phyloP scores from a whole-genome alignment of 768 basidiomycete genomes.

The Naganishia vishniacii region DNA sequence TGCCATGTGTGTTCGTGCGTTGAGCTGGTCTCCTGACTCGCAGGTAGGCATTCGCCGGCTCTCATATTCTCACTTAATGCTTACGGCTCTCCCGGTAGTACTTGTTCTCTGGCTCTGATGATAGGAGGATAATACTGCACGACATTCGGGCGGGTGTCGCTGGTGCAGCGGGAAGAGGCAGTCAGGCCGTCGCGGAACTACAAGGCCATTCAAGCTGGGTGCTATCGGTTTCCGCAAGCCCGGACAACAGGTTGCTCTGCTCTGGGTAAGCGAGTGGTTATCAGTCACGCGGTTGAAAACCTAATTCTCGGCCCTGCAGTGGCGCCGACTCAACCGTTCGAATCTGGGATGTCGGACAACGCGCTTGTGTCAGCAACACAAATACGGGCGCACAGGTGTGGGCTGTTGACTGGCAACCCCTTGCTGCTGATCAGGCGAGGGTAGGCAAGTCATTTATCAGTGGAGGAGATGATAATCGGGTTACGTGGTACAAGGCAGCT shows the following conservation, averaged over 20 bases:
- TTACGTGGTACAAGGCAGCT: conserved; percentile 43
- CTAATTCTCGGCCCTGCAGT: conserved; percentile 24
- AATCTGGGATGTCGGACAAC: conserved; percentile 46
- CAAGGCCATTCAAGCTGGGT: conserved; percentile 90
- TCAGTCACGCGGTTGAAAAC: neutral
- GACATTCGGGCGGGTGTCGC: conserved; percentile 61
- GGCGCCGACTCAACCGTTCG: conserved; percentile 44
- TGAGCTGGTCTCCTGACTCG: conserved; percentile 85
- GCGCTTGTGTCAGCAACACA: conserved; percentile 38
- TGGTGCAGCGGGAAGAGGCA: conserved; percentile 58
- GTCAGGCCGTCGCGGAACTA: conserved; percentile 75
- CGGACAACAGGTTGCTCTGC: conserved; percentile 22
- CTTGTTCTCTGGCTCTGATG: conserved; percentile 83
- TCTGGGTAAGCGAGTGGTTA: conserved; percentile 56
- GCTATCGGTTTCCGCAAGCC: conserved; percentile 52
- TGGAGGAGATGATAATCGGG: conserved; percentile 43
- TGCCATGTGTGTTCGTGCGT: conserved; percentile 78
- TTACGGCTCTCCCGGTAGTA: conserved; percentile 53
- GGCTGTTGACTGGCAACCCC: conserved; percentile 47
- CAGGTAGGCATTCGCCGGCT: conserved; percentile 55
- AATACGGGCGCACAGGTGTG: conserved; percentile 40
- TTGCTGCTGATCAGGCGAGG: conserved; percentile 31
- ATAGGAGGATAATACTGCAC: conserved; percentile 82
- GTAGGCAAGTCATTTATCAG: conserved; percentile 44
- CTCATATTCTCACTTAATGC: neutral